Conservation (phyloP, 2,329 filamentous ascomycete species). For the Drechslerella stenobrocha region DNA sequence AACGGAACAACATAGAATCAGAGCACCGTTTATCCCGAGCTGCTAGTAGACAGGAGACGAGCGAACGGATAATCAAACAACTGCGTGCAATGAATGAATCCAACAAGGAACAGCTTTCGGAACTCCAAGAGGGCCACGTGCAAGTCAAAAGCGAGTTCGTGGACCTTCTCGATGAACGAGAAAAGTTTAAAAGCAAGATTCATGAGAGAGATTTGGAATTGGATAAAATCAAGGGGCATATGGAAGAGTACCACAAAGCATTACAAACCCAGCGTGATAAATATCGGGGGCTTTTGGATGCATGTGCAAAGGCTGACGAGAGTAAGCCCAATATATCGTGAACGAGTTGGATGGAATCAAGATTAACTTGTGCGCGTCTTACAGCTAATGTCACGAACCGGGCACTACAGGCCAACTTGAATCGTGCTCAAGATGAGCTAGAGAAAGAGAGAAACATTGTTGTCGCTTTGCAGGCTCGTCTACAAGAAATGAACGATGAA, state of each 20-base stretch:
- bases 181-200: slow-evolving; percentile 10
- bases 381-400: slow-evolving; percentile 11
- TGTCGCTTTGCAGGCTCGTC: neutral
- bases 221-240: neutral
- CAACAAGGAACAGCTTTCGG: slow-evolving; percentile 8
- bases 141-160: slow-evolving; percentile 12
- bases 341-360: neutral
- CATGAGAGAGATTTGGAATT: slow-evolving; percentile 17
- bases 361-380: neutral
- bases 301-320: slow-evolving; percentile 15
- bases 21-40: slow-evolving; percentile 17
- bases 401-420: slow-evolving; percentile 8
- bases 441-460: slow-evolving; percentile 5
- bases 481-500: slow-evolving; percentile 22
- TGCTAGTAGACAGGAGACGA: slow-evolving; percentile 17
- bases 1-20: slow-evolving; percentile 15
- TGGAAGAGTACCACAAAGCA: slow-evolving; percentile 5
- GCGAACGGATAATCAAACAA: slow-evolving; percentile 8
- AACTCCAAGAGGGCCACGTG: slow-evolving; percentile 13
- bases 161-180: slow-evolving; percentile 8
- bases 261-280: slow-evolving; percentile 14
- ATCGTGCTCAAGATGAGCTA: slow-evolving; percentile 10
- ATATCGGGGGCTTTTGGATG: slow-evolving; percentile 11
- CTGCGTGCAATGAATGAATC: slow-evolving; percentile 1
- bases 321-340: neutral